Percentiles rank a stretch among this genome's conserved stretches.
phyloP scores from a whole-genome alignment of 352 stramenopile genomes.

The Phytopythium chamaehyphon region DNA sequence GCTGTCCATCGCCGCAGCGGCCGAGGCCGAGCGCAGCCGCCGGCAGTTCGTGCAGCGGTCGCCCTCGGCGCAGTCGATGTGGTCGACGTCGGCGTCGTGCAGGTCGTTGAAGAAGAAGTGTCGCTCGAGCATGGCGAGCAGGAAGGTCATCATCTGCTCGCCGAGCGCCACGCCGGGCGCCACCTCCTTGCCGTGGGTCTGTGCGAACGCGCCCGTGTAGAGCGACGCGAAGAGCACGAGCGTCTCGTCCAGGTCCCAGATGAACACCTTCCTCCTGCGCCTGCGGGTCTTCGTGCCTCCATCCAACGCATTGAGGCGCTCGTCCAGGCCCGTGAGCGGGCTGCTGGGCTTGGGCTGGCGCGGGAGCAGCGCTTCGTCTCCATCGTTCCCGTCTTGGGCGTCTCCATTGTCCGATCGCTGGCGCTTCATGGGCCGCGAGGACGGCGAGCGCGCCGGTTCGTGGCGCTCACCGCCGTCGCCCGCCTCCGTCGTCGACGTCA shows the following conservation, averaged over 20 bases:
- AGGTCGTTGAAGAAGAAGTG: constrained; percentile 85
- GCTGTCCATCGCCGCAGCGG: not conserved
- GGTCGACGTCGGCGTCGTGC: constrained; percentile 64
- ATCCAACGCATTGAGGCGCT: not conserved
- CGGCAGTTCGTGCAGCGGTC: constrained; percentile 5
- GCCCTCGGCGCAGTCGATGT: constrained; percentile 36
- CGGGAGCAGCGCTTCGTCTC: not conserved
- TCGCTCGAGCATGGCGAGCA: constrained; percentile 72
- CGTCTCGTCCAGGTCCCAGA: constrained; percentile 85
- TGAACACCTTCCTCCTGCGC: constrained; percentile 46
- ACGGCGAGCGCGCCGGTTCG: constrained; percentile 9
- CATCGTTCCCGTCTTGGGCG: not conserved
- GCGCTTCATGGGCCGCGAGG: constrained; percentile 28
- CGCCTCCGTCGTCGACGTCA: constrained; percentile 1
- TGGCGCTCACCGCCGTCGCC: constrained; percentile 7
- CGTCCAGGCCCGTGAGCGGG: not conserved
- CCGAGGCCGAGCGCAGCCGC: not conserved
- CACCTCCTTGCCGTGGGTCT: constrained; percentile 53
- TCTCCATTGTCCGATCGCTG: constrained; percentile 20
- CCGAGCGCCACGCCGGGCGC: constrained; percentile 55
- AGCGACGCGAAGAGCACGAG: constrained; percentile 79
- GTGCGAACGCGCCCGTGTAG: constrained; percentile 69
- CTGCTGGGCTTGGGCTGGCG: not conserved
- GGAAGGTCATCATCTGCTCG: constrained; percentile 85
- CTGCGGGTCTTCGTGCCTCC: not conserved